phyloP scores from a whole-genome alignment of 192 early-diverging fungal genomes.

The Entomortierella lignicola region DNA sequence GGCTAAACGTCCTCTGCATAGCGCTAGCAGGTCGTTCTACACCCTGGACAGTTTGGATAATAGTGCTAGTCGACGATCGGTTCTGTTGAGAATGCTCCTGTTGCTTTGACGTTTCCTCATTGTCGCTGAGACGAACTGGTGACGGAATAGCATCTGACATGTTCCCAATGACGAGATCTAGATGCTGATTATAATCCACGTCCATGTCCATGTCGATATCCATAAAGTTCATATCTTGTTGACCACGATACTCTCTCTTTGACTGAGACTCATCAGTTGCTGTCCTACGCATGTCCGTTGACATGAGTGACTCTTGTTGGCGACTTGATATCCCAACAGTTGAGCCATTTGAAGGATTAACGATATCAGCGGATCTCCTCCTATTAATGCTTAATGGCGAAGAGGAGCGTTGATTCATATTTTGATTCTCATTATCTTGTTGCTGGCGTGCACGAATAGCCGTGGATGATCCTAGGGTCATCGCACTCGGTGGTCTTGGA shows the following conservation, averaged over 20 bases:
- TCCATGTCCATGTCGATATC: constrained; percentile 33
- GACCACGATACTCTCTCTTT: constrained; percentile 6
- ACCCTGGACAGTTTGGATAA: constrained; percentile 35
- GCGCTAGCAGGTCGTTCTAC: constrained; percentile 43
- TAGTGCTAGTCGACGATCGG: background rate
- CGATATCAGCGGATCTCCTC: constrained; percentile 27
- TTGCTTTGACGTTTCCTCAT: background rate
- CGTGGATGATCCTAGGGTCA: constrained; percentile 1
- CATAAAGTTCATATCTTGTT: background rate
- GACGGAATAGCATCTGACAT: constrained; percentile 12
- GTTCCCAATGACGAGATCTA: constrained; percentile 19
- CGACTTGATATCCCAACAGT: constrained; percentile 21
- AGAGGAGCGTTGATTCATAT: background rate
- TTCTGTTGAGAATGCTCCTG: constrained; percentile 7
- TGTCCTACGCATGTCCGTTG: background rate
- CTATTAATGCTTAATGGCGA: constrained; percentile 20
- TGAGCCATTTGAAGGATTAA: constrained; percentile 11
- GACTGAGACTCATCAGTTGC: background rate
- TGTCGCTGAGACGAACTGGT: background rate
- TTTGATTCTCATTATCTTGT: background rate
- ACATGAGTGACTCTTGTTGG: background rate
- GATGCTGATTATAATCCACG: constrained; percentile 27
- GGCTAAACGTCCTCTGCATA: constrained; percentile 34
- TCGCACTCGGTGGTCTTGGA: constrained; percentile 3
- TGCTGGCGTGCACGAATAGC: background rate